Evolutionary conservation across 1,284 basidiomycete genomes (phyloP).

Genomic region (Malassezia restricta): DNA sequence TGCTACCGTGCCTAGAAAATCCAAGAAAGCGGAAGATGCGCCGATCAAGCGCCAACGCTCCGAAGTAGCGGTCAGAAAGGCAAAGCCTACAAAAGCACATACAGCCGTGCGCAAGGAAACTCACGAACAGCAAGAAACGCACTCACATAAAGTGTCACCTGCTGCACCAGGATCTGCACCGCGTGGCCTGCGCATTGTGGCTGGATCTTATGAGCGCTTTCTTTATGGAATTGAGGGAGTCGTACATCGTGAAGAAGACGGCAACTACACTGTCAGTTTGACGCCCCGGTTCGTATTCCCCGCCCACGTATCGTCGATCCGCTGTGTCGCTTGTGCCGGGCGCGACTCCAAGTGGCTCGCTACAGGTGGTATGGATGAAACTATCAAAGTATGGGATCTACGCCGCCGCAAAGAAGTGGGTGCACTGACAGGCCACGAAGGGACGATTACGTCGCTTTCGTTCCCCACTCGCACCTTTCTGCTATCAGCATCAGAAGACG

Average conservation of each 20-base stretch:
- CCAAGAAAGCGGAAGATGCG: not conserved
- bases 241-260: constrained; percentile 46
- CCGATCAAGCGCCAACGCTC: not conserved
- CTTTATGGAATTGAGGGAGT: constrained; percentile 76
- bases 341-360: constrained; percentile 74
- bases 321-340: constrained; percentile 58
- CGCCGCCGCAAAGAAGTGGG: constrained; percentile 80
- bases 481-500: constrained; percentile 69
- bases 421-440: constrained; percentile 79
- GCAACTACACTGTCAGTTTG: constrained; percentile 25
- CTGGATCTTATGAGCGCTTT: constrained; percentile 87
- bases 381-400: constrained; percentile 94
- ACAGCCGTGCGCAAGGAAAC: not conserved
- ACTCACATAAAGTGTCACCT: not conserved
- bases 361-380: constrained; percentile 85
- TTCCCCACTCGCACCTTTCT: constrained; percentile 83
- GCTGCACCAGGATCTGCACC: not conserved
- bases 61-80: not conserved
- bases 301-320: constrained; percentile 83
- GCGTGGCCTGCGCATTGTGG: constrained; percentile 52
- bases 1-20: constrained; percentile 7
- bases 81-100: not conserved
- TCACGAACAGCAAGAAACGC: not conserved
- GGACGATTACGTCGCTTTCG: constrained; percentile 75
- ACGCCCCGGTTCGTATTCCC: constrained; percentile 89